Base-by-base conservation (phyloP, 2,329 filamentous ascomycete genomes). In the Metarhizium humberi region DNA sequence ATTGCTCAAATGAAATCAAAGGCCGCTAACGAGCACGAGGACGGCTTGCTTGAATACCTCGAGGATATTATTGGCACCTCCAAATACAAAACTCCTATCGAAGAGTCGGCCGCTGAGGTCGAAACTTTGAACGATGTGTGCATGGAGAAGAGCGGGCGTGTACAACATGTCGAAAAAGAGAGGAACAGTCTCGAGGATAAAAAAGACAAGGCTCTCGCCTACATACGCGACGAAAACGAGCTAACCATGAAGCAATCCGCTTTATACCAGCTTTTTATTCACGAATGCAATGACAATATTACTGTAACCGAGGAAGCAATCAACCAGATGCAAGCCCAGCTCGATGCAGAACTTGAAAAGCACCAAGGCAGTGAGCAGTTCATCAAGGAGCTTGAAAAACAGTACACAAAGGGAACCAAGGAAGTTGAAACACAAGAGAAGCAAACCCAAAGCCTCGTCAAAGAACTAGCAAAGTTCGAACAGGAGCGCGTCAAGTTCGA, bases 1-100 rank as follows among this genome's bases (percentile, higher is more conserved):
- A 99, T 99, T 67, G 92, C 94, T 6, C 94, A 97, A 72, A 99
- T 99, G 94, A 99, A 99, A 72, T 80, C 95, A 18, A 99, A 99
- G 71, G 94, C 95, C 4, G 86, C 81, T 46, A 92, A 90, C 63
- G 94, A 99, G 69, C 92, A 97, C 66, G 94, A 99, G 58, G 94
- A 99, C 65, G 94, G 94, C 13, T 80, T 99, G 3, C 78, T 99
- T 18, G 94, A 99, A 70, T 99, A 99, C 61, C 82, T 99, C 0
- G 94, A 99, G 69, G 94, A 99, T 66, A 99, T 99, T 58, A 97
- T 99, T 63, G 94, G 95, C 59, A 99, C 94, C 0, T 97, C 94
- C 6, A 96, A 96, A 69, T 99, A 99, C 76, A 99, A 99, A 74
- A 82, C 88, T 0, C 92, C 94, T 0, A 99, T 99, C 59, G 94